Base-by-base conservation (phyloP, 2,329 filamentous ascomycete species). In the Lomentospora prolificans region DNA sequence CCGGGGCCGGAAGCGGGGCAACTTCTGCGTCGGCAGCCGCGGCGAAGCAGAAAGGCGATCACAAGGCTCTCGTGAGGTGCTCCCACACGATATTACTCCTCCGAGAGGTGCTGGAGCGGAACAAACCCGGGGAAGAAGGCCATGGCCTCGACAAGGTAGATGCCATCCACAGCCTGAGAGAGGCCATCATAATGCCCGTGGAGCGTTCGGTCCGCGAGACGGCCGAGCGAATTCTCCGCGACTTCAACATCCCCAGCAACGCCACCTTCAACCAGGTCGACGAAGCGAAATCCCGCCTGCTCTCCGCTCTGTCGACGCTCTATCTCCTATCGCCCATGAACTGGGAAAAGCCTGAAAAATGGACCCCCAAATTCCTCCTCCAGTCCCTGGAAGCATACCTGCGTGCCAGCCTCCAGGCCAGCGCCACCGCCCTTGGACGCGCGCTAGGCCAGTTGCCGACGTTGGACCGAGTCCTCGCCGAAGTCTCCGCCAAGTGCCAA, bases 401-500 rank as follows among this genome's bases (percentile, higher is more conserved):
- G 53, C 86, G 90, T 55, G 87, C 87, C 0, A 81, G 89, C 2
- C 75, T 96, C 12, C 89, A 91, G 58, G 86, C 86, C 50, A 91
- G 89, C 39, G 76, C 92, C 5, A 84, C 88, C 10, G 79, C 85
- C 0, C 75, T 99, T 8, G 78, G 87, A 1, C 78, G 90, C 22
- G 85, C 89, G 0, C 77, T 99, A 14, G 84, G 86, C 3, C 87
- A 89, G 57, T 76, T 97, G 2, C 89, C 92, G 0, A 86, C 81
- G 0, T 77, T 97, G 28, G 91, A 97, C 51, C 81, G 89, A 53
- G 87, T 90, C 0, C 76, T 97, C 1, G 75, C 82, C 14, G 94
- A 97, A 64, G 83, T 96, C 22, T 87, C 88, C 5, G 83, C 85
- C 4, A 80, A 89, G 50, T 96, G 92, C 66, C 91, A 96, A 67